These are phyloP conservation scores for Psilocybe azurescens DNA, from an alignment of 768 basidiomycete species.

Conservation along the genomic window DNA sequence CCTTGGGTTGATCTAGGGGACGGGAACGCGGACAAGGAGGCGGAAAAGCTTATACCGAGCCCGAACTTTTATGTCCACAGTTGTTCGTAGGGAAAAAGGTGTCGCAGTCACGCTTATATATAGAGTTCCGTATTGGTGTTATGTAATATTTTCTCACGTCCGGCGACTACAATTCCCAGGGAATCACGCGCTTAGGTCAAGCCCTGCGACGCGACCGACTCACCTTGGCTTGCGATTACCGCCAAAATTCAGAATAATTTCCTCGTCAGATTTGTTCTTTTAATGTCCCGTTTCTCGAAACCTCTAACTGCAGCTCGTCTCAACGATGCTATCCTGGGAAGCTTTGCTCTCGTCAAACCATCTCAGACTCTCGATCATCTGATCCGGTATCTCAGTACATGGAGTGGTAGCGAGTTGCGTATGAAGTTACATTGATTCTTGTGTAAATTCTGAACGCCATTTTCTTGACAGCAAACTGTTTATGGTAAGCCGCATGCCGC, in stretches of 20 bases:
- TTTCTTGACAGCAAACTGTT: slow-evolving; percentile 67
- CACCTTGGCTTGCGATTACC: slow-evolving; percentile 1
- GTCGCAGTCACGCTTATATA: slow-evolving; percentile 23
- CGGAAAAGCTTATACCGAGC: slow-evolving; percentile 79
- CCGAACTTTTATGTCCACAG: slow-evolving; percentile 94
- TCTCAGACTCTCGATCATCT: slow-evolving; percentile 75
- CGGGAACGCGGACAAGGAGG: slow-evolving; percentile 96
- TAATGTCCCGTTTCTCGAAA: slow-evolving; percentile 59
- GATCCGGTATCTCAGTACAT: slow-evolving; percentile 78
- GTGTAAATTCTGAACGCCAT: neutral
- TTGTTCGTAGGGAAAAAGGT: slow-evolving; percentile 61
- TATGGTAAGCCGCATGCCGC: slow-evolving; percentile 48
- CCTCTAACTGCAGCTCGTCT: slow-evolving; percentile 52
- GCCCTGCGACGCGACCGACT: neutral
- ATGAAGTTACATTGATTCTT: slow-evolving; percentile 13
- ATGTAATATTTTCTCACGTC: slow-evolving; percentile 49
- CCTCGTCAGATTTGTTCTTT: neutral
- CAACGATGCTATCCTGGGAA: slow-evolving; percentile 70
- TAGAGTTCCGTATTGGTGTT: slow-evolving; percentile 35
- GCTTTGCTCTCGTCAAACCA: slow-evolving; percentile 60
- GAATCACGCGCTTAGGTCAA: slow-evolving; percentile 28
- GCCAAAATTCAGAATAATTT: slow-evolving; percentile 5
- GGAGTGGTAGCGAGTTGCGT: slow-evolving; percentile 88
- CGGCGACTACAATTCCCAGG: slow-evolving; percentile 14
- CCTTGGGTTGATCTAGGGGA: slow-evolving; percentile 70